Conservation (phyloP, 1,139 yeast species). For the Meyerozyma guilliermondii region DNA sequence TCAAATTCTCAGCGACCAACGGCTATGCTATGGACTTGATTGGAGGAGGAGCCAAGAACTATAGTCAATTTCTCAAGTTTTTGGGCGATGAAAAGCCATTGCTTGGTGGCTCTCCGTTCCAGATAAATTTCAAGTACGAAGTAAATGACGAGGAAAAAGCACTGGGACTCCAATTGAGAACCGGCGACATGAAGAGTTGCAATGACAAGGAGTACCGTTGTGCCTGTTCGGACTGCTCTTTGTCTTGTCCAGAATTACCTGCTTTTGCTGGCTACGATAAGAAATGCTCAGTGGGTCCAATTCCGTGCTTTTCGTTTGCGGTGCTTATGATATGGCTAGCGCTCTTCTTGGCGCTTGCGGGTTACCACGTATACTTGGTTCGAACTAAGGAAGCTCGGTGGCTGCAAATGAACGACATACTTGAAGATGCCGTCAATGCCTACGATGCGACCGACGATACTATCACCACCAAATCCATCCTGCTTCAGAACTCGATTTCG, state of each 20-base stretch:
- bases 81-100: slow-evolving; percentile 92
- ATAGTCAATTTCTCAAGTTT: slow-evolving; percentile 70
- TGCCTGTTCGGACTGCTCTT: slow-evolving; percentile 87
- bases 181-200: slow-evolving; percentile 47
- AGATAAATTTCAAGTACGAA: slow-evolving; percentile 68
- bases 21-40: slow-evolving; percentile 95
- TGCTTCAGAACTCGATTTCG: slow-evolving; percentile 2
- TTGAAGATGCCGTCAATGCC: slow-evolving; percentile 13
- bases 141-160: slow-evolving; percentile 16
- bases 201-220: slow-evolving; percentile 65
- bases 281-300: slow-evolving; percentile 50
- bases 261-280: slow-evolving; percentile 28
- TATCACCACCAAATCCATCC: slow-evolving; percentile 1
- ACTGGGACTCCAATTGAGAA: slow-evolving; percentile 19
- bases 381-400: slow-evolving; percentile 8
- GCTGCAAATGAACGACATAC: slow-evolving; percentile 6
- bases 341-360: slow-evolving; percentile 31
- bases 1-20: slow-evolving; percentile 90
- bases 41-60: slow-evolving; percentile 91
- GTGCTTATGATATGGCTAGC: slow-evolving; percentile 49
- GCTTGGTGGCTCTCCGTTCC: slow-evolving; percentile 94
- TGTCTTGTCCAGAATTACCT: slow-evolving; percentile 68
- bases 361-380: slow-evolving; percentile 31
- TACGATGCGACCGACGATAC: slow-evolving; percentile 21
- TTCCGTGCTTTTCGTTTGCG: slow-evolving; percentile 72